phyloP scores from a whole-genome alignment of 208 protist species.

The Endotrypanum monterogeii region DNA sequence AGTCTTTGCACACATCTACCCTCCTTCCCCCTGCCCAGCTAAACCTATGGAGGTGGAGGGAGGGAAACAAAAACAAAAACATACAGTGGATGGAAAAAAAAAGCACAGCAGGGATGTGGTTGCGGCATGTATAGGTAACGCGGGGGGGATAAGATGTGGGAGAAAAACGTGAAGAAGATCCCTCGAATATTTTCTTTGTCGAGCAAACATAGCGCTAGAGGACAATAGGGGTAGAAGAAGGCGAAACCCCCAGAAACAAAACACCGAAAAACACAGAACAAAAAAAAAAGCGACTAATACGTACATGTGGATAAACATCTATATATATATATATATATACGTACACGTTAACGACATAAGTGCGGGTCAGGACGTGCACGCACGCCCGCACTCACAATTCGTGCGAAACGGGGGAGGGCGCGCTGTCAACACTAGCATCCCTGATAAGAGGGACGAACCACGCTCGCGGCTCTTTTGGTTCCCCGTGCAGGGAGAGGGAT shows the following conservation, averaged over 20 bases:
- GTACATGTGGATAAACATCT: constrained; percentile 6
- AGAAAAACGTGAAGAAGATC: neutral
- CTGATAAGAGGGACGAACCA: neutral
- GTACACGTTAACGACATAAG: neutral
- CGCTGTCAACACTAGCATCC: neutral
- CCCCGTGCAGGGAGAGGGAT: no score
- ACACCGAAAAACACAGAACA: neutral
- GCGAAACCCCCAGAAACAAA: neutral
- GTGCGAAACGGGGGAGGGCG: neutral
- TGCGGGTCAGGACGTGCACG: neutral
- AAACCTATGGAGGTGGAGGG: no score
- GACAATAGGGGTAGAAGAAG: neutral
- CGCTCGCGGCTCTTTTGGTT: neutral
- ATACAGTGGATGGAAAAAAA: neutral
- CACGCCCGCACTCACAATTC: neutral
- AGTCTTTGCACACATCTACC: neutral
- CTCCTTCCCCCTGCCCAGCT: neutral
- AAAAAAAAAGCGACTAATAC: constrained; percentile 5
- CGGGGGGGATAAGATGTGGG: neutral
- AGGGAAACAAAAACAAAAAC: neutral
- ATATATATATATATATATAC: constrained; percentile 12
- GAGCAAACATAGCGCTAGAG: neutral
- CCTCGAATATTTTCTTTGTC: neutral
- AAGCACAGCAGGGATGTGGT: neutral
- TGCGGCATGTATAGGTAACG: neutral